These are phyloP conservation scores for Globisporangium parvum DNA, from an alignment of 352 stramenopile species.

Conservation along the genomic window DNA sequence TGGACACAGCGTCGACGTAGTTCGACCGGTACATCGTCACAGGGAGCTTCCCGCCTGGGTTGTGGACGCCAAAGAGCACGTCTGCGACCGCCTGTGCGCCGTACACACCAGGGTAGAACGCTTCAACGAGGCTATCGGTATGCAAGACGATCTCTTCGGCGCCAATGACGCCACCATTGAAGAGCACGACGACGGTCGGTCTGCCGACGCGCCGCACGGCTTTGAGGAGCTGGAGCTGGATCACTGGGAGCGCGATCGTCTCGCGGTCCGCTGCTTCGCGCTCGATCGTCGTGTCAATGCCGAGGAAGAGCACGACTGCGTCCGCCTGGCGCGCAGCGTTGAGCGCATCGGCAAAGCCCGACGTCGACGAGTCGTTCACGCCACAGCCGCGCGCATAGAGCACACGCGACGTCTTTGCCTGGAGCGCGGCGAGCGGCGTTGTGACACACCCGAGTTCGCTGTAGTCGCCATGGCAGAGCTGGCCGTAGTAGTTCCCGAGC, in stretches of 20 bases:
- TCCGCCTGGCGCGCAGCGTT: conserved; percentile 31
- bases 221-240: conserved; percentile 75
- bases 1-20: conserved; percentile 65
- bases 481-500: conserved; percentile 85
- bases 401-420: conserved; percentile 28
- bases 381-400: conserved; percentile 34
- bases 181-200: conserved; percentile 78
- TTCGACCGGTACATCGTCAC: conserved; percentile 85
- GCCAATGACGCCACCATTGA: conserved; percentile 84
- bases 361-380: conserved; percentile 61
- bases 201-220: conserved; percentile 50
- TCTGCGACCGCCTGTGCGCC: conserved; percentile 75
- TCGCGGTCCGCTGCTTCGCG: conserved; percentile 65
- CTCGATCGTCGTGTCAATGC: conserved; percentile 80
- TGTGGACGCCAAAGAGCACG: conserved; percentile 78
- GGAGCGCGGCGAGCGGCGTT: conserved; percentile 67
- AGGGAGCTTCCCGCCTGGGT: conserved; percentile 76
- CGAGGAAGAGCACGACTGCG: conserved; percentile 72
- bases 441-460: conserved; percentile 55
- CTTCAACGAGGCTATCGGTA: conserved; percentile 59
- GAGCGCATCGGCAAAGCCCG: conserved; percentile 44
- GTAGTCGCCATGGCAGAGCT: conserved; percentile 79
- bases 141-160: conserved; percentile 66
- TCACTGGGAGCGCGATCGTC: conserved; percentile 61
- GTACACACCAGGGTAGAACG: conserved; percentile 82